Conservation (phyloP, 192 early-diverging fungal genomes). For the Backusella tarrabulga region DNA sequence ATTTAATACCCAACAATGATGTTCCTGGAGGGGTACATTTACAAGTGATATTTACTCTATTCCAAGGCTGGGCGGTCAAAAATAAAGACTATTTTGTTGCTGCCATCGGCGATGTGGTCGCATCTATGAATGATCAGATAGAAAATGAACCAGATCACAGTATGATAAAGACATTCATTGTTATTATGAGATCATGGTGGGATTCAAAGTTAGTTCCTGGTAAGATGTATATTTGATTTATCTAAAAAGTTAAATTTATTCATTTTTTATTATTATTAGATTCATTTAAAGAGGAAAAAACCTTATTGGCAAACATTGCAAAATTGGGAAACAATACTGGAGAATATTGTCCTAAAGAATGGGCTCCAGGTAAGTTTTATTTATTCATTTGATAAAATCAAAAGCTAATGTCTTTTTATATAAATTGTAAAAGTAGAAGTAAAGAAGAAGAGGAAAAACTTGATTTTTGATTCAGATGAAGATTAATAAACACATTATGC, state of each 20-base stretch:
- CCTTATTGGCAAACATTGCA: background rate
- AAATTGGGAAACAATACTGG: background rate
- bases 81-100: background rate
- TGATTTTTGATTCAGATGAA: background rate
- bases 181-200: conserved; percentile 13
- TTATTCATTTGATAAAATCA: background rate
- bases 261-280: background rate
- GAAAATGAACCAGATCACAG: background rate
- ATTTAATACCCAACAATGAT: background rate
- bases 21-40: background rate
- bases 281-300: background rate
- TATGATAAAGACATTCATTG: background rate
- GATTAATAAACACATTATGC: background rate
- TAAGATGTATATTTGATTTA: background rate
- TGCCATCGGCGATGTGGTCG: background rate
- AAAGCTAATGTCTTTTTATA: background rate
- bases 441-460: background rate
- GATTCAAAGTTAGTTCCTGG: background rate
- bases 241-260: background rate
- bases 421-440: background rate
- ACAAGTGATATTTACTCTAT: background rate
- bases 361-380: conserved; percentile 1
- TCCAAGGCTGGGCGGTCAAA: background rate
- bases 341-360: conserved; percentile 18
- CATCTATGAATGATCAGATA: background rate